These are phyloP conservation scores for Boechera stricta DNA, from an alignment of 345 rosid species.

Conservation along the genomic window DNA sequence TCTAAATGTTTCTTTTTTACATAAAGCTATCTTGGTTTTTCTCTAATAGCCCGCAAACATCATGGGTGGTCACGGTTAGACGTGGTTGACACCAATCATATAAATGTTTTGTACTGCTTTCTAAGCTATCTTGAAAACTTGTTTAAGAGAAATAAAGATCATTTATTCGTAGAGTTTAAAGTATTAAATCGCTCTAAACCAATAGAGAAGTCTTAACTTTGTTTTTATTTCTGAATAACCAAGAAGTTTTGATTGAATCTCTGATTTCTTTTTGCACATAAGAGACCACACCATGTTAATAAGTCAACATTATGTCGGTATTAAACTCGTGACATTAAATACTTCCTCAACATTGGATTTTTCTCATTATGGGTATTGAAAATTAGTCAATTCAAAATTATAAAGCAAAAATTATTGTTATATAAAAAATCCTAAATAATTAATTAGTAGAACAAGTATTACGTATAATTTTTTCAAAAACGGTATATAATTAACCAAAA, in stretches of 20 bases:
- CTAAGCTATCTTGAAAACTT: background rate
- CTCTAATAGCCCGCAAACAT: background rate
- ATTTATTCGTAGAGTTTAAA: background rate
- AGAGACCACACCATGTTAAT: background rate
- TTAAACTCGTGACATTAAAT: background rate
- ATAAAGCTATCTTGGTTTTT: background rate
- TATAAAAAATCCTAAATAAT: background rate
- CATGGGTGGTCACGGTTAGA: background rate
- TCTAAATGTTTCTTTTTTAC: background rate
- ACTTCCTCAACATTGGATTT: background rate
- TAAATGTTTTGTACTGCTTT: background rate
- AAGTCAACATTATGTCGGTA: background rate
- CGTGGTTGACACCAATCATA: background rate
- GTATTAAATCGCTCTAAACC: background rate
- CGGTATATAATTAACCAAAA: background rate
- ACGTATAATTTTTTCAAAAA: background rate
- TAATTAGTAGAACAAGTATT: background rate
- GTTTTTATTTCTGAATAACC: background rate
- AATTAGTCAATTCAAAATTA: background rate
- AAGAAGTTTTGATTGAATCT: background rate
- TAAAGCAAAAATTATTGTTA: background rate
- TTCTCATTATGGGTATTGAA: constrained; percentile 1
- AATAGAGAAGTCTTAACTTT: background rate
- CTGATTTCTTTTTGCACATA: background rate
- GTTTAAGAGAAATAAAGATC: background rate